Conservation (phyloP, 768 basidiomycete genomes). For the Pleurotus pulmonarius region DNA sequence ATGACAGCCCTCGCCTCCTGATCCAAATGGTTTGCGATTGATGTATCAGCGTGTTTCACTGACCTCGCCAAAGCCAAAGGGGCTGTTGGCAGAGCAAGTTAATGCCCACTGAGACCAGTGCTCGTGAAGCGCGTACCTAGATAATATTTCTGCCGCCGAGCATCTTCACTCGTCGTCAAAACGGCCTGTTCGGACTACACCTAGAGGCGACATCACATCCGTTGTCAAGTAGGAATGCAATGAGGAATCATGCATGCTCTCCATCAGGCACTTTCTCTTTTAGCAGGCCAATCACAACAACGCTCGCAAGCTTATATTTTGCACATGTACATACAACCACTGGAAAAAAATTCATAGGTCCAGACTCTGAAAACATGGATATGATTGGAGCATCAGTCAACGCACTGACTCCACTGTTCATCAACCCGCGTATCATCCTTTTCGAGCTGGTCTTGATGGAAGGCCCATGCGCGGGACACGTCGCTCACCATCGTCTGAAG, state of each 20-base stretch:
- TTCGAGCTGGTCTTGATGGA: conserved; percentile 25
- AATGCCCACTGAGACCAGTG: too few species aligned
- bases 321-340: too few species aligned
- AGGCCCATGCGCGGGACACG: conserved; percentile 26
- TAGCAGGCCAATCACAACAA: too few species aligned
- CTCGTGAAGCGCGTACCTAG: too few species aligned
- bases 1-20: background rate
- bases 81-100: background rate
- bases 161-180: background rate
- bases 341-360: too few species aligned
- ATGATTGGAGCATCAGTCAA: background rate
- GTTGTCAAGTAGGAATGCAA: too few species aligned
- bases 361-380: background rate
- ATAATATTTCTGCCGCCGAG: too few species aligned
- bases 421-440: background rate
- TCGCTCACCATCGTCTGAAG: background rate
- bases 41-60: conserved; percentile 3
- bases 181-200: background rate
- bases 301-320: too few species aligned
- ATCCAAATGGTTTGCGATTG: conserved; percentile 1
- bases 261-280: background rate
- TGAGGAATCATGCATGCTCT: too few species aligned
- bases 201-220: too few species aligned
- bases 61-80: background rate
- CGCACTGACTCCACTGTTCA: too few species aligned